These are phyloP conservation scores for Citrus inodora DNA, from an alignment of 345 rosid species.

Conservation along the genomic window DNA sequence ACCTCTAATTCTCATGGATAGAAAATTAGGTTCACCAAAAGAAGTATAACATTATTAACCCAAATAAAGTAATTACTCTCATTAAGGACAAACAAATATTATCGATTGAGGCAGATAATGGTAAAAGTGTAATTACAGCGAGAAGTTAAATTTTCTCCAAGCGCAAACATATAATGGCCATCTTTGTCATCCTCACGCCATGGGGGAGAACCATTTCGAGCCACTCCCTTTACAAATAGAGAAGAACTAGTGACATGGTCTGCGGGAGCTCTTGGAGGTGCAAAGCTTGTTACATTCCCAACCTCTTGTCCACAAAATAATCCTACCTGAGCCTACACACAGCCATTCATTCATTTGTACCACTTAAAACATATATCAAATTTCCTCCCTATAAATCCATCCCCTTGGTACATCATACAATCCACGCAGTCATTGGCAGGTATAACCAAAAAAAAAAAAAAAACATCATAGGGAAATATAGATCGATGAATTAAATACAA, in stretches of 20 bases:
- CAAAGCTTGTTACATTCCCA: constrained; percentile 82
- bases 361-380: constrained; percentile 46
- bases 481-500: background rate
- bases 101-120: constrained; percentile 15
- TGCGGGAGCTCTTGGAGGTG: constrained; percentile 60
- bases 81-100: background rate
- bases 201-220: constrained; percentile 79
- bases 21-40: background rate
- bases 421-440: background rate
- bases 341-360: constrained; percentile 66
- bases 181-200: constrained; percentile 96
- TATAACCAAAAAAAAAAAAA: background rate
- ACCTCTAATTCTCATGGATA: background rate
- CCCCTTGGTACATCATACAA: background rate
- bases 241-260: constrained; percentile 44
- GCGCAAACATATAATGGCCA: constrained; percentile 96
- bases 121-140: constrained; percentile 88
- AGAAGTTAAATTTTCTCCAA: constrained; percentile 88
- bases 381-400: constrained; percentile 12
- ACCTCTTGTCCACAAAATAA: constrained; percentile 85
- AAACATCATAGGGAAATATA: too few relatives aligned
- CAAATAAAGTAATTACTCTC: background rate
- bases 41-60: background rate
- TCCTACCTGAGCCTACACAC: constrained; percentile 99
- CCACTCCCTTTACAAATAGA: constrained; percentile 47